phyloP scores from a whole-genome alignment of 73 alveolate species.

The Paramecium biaurelia region DNA sequence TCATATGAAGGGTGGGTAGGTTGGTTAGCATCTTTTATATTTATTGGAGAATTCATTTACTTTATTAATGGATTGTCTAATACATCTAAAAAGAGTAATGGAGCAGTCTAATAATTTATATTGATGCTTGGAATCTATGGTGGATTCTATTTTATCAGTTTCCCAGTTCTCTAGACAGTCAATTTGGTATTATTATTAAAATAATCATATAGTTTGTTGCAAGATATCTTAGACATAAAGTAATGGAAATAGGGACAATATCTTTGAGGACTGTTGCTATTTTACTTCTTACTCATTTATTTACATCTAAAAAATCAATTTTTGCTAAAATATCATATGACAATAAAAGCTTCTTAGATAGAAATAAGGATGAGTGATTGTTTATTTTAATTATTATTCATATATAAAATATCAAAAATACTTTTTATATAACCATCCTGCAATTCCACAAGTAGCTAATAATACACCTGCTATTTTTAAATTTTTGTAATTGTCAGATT shows the following conservation, averaged over 20 bases:
- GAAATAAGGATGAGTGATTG: constrained; percentile 30
- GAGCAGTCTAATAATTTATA: not conserved
- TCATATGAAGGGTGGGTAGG: constrained; percentile 63
- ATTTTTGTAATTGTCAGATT: not conserved
- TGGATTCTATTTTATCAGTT: not conserved
- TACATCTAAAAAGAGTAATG: not conserved
- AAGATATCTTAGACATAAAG: constrained; percentile 4
- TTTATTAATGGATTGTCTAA: not conserved
- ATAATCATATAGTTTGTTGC: not conserved
- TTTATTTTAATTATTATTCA: not conserved
- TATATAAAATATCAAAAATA: not conserved
- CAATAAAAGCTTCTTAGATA: constrained; percentile 16
- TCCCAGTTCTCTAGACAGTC: constrained; percentile 11
- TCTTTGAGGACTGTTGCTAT: constrained; percentile 14
- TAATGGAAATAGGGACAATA: constrained; percentile 32
- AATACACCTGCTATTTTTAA: not conserved
- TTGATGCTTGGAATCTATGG: constrained; percentile 2
- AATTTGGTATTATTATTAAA: constrained; percentile 4
- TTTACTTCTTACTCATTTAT: not conserved
- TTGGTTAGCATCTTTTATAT: constrained; percentile 24
- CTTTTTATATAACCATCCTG: not conserved
- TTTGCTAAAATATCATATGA: constrained; percentile 14
- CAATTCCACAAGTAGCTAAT: not conserved
- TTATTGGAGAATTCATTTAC: constrained; percentile 9
- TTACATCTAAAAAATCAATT: not conserved